phyloP scores from a whole-genome alignment of 2,329 filamentous ascomycete genomes.

The Tetracladium maxilliforme region DNA sequence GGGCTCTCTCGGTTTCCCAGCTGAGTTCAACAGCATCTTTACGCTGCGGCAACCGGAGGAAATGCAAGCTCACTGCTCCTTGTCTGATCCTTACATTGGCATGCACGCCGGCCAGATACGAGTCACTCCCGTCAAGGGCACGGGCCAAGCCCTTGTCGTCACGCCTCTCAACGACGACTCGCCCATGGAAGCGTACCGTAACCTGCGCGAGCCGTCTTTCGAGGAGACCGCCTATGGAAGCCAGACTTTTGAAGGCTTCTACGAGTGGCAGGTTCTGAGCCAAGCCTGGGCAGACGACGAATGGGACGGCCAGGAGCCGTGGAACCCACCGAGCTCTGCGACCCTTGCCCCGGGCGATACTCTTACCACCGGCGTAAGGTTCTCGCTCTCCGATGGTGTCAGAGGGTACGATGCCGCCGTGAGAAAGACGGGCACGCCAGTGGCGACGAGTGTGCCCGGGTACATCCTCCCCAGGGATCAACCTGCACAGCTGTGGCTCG shows the following conservation, averaged over 20 bases:
- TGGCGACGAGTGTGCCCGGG: slow-evolving; percentile 36
- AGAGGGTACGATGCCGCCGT: slow-evolving; percentile 31
- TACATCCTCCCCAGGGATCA: slow-evolving; percentile 34
- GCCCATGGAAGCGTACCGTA: slow-evolving; percentile 38
- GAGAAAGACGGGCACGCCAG: slow-evolving; percentile 23
- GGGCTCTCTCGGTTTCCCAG: slow-evolving; percentile 40
- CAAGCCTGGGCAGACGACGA: slow-evolving; percentile 40
- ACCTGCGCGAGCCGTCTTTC: slow-evolving; percentile 27
- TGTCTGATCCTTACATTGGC: slow-evolving; percentile 45
- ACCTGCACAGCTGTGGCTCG: slow-evolving; percentile 27
- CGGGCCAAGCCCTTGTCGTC: slow-evolving; percentile 35
- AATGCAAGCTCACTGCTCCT: slow-evolving; percentile 33
- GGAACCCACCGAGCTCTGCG: slow-evolving; percentile 36
- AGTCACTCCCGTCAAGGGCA: slow-evolving; percentile 33
- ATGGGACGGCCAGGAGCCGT: slow-evolving; percentile 32
- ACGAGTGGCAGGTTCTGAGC: slow-evolving; percentile 41
- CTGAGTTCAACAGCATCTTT: slow-evolving; percentile 50
- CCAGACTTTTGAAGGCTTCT: slow-evolving; percentile 44
- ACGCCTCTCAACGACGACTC: slow-evolving; percentile 32
- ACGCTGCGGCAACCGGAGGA: slow-evolving; percentile 29
- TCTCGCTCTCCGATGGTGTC: slow-evolving; percentile 29
- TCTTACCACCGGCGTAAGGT: slow-evolving; percentile 32
- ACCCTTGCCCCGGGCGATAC: slow-evolving; percentile 26
- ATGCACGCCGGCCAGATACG: slow-evolving; percentile 41
- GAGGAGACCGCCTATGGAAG: slow-evolving; percentile 27